Conservation (phyloP, 2,329 filamentous ascomycete genomes). For the Biscogniauxia sp. region DNA sequence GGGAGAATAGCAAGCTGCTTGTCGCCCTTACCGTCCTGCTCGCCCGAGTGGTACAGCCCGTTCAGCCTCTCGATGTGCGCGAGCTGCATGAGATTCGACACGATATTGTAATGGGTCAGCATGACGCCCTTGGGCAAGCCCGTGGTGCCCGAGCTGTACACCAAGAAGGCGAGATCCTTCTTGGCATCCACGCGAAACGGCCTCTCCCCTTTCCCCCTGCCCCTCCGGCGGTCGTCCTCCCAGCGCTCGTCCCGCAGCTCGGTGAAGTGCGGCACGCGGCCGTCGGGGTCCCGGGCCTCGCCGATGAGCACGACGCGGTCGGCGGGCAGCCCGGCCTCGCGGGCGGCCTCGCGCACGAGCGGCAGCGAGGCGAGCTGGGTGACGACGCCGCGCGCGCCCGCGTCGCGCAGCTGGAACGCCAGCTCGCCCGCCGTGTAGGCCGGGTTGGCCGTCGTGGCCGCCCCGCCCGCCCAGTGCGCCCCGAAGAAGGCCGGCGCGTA, state of each 20-base stretch:
- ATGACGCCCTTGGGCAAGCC: conserved; percentile 90
- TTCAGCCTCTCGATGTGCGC: conserved; percentile 52
- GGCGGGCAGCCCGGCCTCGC: conserved; percentile 65
- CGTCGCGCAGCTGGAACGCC: conserved; percentile 78
- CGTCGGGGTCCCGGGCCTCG: conserved; percentile 58
- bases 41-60: conserved; percentile 53
- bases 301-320: conserved; percentile 77
- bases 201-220: background rate
- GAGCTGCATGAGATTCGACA: conserved; percentile 67
- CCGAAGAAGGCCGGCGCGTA: conserved; percentile 76
- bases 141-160: conserved; percentile 88
- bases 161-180: conserved; percentile 77
- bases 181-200: conserved; percentile 62
- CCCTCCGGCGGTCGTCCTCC: conserved; percentile 30
- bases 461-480: conserved; percentile 77
- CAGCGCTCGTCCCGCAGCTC: conserved; percentile 51
- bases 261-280: conserved; percentile 68
- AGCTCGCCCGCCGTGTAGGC: conserved; percentile 82
- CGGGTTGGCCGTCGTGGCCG: conserved; percentile 83
- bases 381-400: conserved; percentile 68
- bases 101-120: conserved; percentile 79
- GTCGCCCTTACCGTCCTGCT: conserved; percentile 63
- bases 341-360: conserved; percentile 65
- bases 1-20: conserved; percentile 76
- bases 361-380: conserved; percentile 69